Conservation (phyloP, 306 rosid genomes). For the Medicago arabica region DNA sequence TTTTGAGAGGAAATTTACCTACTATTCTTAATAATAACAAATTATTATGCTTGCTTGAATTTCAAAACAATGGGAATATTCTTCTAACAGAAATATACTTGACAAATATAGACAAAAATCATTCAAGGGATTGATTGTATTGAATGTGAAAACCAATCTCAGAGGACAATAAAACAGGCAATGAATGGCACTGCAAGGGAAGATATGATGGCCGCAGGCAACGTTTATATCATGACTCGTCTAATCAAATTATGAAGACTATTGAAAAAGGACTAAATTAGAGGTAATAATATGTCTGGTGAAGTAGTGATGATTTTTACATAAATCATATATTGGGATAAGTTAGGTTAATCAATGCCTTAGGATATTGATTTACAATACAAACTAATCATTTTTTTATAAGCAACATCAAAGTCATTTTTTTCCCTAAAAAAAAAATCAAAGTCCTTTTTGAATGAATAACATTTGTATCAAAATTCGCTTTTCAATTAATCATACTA, state of each 20-base stretch:
- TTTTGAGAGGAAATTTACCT: background rate
- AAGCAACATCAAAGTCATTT: no score
- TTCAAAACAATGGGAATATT: background rate
- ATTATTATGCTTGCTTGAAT: background rate
- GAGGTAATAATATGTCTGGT: background rate
- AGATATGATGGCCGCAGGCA: slow-evolving; percentile 33
- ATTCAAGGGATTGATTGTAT: background rate
- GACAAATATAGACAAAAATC: slow-evolving; percentile 16
- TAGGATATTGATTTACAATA: background rate
- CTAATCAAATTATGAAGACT: slow-evolving; percentile 10
- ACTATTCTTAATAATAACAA: background rate
- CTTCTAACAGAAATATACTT: slow-evolving; percentile 16
- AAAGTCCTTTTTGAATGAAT: no score
- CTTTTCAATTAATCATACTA: no score
- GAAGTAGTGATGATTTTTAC: background rate
- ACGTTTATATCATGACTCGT: slow-evolving; percentile 30
- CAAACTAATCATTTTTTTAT: no score
- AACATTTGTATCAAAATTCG: no score
- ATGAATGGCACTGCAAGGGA: slow-evolving; percentile 15
- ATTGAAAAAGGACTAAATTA: background rate
- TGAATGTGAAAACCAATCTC: slow-evolving; percentile 23
- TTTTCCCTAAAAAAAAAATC: no score
- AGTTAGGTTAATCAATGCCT: background rate
- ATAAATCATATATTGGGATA: background rate
- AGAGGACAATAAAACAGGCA: slow-evolving; percentile 33